Percentiles rank a stretch among this genome's conserved stretches.
These are phyloP conservation scores for Schrenkiella parvula DNA, from an alignment of 345 rosid species.

Conservation along the genomic window DNA sequence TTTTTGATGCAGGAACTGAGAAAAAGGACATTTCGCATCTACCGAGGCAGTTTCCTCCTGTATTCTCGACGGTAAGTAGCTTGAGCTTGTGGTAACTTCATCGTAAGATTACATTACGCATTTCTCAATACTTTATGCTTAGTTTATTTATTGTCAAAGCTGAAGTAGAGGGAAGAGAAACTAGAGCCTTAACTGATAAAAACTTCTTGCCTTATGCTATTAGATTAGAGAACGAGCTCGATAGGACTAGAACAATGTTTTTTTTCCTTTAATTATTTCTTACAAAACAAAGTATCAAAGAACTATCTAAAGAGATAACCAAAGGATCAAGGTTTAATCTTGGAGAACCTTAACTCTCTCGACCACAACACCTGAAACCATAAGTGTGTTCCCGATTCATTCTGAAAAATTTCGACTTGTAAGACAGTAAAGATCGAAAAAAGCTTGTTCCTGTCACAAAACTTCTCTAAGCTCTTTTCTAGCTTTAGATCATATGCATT, in stretches of 20 bases:
- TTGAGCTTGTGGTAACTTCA: background rate
- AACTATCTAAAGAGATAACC: background rate
- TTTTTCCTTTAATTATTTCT: background rate
- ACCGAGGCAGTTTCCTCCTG: background rate
- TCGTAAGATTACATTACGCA: background rate
- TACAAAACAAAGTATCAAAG: background rate
- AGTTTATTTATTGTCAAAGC: background rate
- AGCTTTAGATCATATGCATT: background rate
- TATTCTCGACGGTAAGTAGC: background rate
- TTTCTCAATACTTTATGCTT: background rate
- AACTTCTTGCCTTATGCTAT: background rate
- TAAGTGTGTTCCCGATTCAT: no score
- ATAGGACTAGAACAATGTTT: background rate
- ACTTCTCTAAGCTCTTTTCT: background rate
- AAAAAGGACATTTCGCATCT: conserved; percentile 14
- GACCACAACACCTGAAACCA: background rate
- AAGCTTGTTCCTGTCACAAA: background rate
- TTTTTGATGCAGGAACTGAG: conserved; percentile 31
- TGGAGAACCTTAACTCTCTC: background rate
- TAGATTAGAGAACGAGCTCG: background rate
- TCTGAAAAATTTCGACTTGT: background rate
- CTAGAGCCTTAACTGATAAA: background rate
- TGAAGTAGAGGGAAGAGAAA: background rate
- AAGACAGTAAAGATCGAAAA: background rate
- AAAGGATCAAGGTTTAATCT: background rate